Evolutionary conservation across 495 filamentous ascomycete species (phyloP).

Genomic region (Aspergillus incahuasiensis): DNA sequence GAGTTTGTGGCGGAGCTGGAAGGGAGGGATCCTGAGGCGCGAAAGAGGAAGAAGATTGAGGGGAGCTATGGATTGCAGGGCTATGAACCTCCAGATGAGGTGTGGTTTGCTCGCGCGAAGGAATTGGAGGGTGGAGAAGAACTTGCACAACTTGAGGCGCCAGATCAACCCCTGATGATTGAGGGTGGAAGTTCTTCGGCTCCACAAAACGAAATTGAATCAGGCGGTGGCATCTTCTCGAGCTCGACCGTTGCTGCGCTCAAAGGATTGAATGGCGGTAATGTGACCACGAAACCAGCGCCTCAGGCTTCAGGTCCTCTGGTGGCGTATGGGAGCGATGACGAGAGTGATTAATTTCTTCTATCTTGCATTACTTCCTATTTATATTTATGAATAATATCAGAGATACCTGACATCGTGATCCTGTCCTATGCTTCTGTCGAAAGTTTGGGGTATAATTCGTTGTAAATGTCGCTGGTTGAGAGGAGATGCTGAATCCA

Average conservation of each 20-base stretch:
- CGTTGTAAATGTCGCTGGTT: conserved; percentile 19
- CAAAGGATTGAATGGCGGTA: conserved; percentile 43
- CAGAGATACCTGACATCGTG: conserved; percentile 33
- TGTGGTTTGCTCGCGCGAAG: conserved; percentile 73
- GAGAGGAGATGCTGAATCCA: conserved; percentile 21
- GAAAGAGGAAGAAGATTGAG: conserved; percentile 85
- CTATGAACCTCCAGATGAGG: conserved; percentile 91
- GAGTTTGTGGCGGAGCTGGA: conserved; percentile 93
- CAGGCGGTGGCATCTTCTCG: conserved; percentile 67
- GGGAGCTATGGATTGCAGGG: conserved; percentile 83
- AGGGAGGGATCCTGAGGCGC: conserved; percentile 78
- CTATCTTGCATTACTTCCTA: conserved; percentile 11
- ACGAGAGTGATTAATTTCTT: conserved; percentile 56
- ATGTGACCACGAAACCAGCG: conserved; percentile 32
- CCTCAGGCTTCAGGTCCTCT: conserved; percentile 56
- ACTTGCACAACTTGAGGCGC: conserved; percentile 38
- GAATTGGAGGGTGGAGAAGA: conserved; percentile 38
- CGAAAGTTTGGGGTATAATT: conserved; percentile 27
- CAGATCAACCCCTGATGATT: conserved; percentile 41
- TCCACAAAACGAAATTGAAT: conserved; percentile 15
- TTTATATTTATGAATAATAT: conserved; percentile 31
- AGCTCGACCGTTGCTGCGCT: conserved; percentile 72
- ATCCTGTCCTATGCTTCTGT: conserved; percentile 6
- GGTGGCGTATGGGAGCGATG: conserved; percentile 89
- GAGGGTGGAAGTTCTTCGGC: conserved; percentile 26